A percentile compares a stretch with the other conserved stretches of the same genome.
phyloP scores from a whole-genome alignment of 2,329 filamentous ascomycete genomes.

The Diplodia corticola region DNA sequence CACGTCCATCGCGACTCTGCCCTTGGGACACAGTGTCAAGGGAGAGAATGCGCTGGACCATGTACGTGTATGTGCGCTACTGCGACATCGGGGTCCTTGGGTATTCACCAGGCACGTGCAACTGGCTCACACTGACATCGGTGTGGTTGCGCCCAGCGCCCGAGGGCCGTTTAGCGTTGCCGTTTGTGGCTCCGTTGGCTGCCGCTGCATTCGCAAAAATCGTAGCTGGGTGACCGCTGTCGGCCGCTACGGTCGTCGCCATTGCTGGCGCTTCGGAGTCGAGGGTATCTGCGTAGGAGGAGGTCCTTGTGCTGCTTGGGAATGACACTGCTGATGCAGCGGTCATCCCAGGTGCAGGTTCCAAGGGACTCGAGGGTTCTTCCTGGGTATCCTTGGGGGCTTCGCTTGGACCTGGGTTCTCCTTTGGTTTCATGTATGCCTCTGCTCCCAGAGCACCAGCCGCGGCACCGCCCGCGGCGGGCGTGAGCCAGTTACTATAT shows the following conservation, averaged over 20 bases:
- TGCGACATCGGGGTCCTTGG: constrained; percentile 39
- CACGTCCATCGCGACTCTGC: not conserved
- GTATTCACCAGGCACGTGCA: constrained; percentile 71
- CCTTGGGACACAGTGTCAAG: not conserved
- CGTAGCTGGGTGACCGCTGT: not conserved
- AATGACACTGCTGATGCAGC: constrained; percentile 7
- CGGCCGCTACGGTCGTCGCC: constrained; percentile 9
- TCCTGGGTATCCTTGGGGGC: not conserved
- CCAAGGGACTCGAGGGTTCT: constrained; percentile 7
- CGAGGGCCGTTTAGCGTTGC: constrained; percentile 34
- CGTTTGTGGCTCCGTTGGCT: constrained; percentile 10
- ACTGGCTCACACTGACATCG: constrained; percentile 57
- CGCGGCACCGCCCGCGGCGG: constrained; percentile 47
- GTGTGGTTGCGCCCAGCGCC: constrained; percentile 51
- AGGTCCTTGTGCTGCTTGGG: constrained; percentile 11
- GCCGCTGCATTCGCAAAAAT: constrained; percentile 7
- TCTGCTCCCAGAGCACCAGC: constrained; percentile 44
- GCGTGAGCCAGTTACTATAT: constrained; percentile 58
- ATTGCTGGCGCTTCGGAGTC: constrained; percentile 1
- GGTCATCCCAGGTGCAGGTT: not conserved
- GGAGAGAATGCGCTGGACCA: not conserved
- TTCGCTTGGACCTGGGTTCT: constrained; percentile 27
- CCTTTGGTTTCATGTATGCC: constrained; percentile 33
- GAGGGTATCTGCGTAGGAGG: constrained; percentile 9
- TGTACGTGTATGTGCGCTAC: not conserved